Evolutionary conservation across 129 eudicot genomes (phyloP).

Genomic region (Pulicaria dysenterica): DNA sequence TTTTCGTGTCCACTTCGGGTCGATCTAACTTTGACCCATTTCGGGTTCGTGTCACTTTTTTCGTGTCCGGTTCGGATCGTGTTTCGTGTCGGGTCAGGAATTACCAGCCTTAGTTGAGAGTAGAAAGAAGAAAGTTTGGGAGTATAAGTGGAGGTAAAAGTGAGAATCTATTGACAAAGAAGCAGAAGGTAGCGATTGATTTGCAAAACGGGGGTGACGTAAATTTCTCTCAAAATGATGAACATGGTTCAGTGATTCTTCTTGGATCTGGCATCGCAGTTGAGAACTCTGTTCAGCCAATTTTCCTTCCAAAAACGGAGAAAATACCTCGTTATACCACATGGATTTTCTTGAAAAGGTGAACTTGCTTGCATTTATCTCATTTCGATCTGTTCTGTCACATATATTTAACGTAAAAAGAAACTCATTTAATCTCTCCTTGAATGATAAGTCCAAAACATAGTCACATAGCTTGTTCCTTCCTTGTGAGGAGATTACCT

Average conservation of each 20-base stretch:
- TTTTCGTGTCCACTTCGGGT: no score
- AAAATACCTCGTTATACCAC: conserved; percentile 64
- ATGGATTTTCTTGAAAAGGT: conserved; percentile 76
- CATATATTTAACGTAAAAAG: not conserved
- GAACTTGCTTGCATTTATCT: not conserved
- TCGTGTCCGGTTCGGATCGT: no score
- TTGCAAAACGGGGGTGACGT: conserved; percentile 50
- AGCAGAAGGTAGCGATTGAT: conserved; percentile 61
- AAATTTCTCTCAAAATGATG: conserved; percentile 56
- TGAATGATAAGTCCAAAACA: no score
- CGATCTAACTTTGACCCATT: no score
- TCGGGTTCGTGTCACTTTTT: no score
- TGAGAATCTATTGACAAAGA: conserved; percentile 47
- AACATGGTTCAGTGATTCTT: conserved; percentile 60
- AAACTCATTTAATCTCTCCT: no score
- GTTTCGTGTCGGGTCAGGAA: no score
- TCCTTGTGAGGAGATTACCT: not conserved
- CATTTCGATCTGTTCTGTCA: not conserved
- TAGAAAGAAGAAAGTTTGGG: conserved; percentile 47
- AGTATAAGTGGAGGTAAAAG: conserved; percentile 21
- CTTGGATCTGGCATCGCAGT: conserved; percentile 57
- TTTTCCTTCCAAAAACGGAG: conserved; percentile 51
- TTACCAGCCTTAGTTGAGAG: no score
- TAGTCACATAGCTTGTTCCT: no score
- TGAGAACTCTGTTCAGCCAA: conserved; percentile 57